These are phyloP conservation scores for Pseudotsuga menziesii DNA, from an alignment of 75 land plant genomes.

Conservation along the genomic window DNA sequence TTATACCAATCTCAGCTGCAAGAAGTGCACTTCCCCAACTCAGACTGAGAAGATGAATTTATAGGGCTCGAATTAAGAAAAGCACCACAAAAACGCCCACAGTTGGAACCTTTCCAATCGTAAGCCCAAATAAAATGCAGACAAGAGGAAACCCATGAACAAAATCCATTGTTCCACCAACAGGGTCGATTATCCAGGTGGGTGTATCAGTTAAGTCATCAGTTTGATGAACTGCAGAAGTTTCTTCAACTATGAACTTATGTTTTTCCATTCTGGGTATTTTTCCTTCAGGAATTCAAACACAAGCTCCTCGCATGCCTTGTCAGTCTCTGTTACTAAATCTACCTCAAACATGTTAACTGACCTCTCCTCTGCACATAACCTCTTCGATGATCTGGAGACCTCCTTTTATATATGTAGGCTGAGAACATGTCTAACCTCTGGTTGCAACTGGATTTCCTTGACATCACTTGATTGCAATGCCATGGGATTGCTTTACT, in stretches of 20 bases:
- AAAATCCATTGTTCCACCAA: constrained; percentile 95
- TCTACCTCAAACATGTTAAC: constrained; percentile 53
- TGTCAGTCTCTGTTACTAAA: constrained; percentile 94
- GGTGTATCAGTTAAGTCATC: constrained; percentile 72
- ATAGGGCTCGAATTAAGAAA: too few species aligned
- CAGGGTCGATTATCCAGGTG: constrained; percentile 94
- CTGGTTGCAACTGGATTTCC: too few species aligned
- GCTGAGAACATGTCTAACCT: too few species aligned
- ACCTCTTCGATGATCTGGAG: too few species aligned
- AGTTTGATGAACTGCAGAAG: constrained; percentile 64
- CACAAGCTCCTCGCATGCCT: constrained; percentile 81
- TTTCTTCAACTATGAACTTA: constrained; percentile 96
- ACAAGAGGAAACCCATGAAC: constrained; percentile 97
- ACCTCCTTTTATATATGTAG: too few species aligned
- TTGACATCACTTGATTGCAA: too few species aligned
- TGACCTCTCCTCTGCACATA: too few species aligned
- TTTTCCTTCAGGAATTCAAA: constrained; percentile 56
- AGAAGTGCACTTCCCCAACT: too few species aligned
- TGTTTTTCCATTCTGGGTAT: constrained; percentile 74
- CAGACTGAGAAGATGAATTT: too few species aligned
- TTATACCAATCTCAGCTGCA: constrained; percentile 60
- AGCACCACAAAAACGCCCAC: constrained; percentile 62
- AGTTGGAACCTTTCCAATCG: constrained; percentile 57
- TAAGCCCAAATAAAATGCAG: constrained; percentile 91
- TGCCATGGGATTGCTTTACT: too few species aligned